Percentiles rank a stretch among this genome's conserved stretches.
Evolutionary conservation across 345 rosid genomes (phyloP).

Genomic region (Moricandia moricandioides): DNA sequence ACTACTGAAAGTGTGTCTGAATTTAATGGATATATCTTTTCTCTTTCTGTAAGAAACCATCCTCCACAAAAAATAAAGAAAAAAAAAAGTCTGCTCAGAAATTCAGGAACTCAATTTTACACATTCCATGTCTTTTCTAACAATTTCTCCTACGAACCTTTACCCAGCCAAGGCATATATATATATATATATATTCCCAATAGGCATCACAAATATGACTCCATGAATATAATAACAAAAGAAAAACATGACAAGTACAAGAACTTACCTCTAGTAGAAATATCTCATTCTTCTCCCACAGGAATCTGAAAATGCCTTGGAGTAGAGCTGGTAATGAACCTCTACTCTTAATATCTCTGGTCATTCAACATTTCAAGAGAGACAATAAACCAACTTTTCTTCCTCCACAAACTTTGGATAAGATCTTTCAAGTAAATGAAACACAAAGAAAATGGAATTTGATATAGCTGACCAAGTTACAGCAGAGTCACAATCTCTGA

Average conservation of each 20-base stretch:
- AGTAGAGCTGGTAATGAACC: background rate
- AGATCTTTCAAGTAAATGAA: background rate
- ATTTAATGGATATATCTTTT: background rate
- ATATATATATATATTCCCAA: background rate
- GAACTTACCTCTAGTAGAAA: background rate
- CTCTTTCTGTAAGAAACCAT: background rate
- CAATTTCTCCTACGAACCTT: background rate
- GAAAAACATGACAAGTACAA: background rate
- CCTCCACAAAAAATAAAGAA: background rate
- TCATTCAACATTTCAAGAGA: background rate
- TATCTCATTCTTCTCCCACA: background rate
- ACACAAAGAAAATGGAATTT: background rate
- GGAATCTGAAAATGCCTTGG: background rate
- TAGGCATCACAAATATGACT: slow-evolving; percentile 45
- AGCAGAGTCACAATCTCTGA: background rate
- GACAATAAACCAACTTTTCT: slow-evolving; percentile 1
- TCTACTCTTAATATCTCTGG: background rate
- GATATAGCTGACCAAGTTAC: background rate
- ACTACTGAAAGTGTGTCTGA: background rate
- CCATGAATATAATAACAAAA: background rate
- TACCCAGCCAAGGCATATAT: background rate
- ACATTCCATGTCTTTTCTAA: background rate
- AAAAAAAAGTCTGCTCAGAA: background rate
- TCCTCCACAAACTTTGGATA: background rate
- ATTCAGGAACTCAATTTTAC: background rate